Evolutionary conservation across 805 yeast genomes (phyloP).

Genomic region (Debaryomyces castellii): DNA sequence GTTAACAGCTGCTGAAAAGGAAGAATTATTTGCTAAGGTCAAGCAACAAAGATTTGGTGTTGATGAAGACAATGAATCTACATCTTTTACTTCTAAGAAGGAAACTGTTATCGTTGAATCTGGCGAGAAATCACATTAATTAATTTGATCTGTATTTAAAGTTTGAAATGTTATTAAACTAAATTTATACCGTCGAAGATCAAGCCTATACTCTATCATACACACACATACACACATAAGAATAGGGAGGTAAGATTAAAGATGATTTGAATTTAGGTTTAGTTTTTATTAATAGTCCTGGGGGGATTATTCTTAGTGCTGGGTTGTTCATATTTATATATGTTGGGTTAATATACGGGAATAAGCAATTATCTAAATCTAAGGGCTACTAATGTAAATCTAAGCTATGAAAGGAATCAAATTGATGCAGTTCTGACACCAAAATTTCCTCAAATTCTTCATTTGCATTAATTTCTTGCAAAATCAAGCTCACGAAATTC

Average conservation of each 20-base stretch:
- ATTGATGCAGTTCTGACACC: conserved; percentile 30
- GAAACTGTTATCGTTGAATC: conserved; percentile 3
- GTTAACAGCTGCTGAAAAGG: conserved; percentile 31
- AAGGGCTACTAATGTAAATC: background rate
- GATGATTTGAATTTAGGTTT: background rate
- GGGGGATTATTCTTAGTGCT: conserved; percentile 2
- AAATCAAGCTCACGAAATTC: conserved; percentile 30
- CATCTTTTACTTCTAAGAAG: conserved; percentile 3
- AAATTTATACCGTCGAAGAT: background rate
- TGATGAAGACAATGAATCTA: conserved; percentile 12
- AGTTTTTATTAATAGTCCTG: background rate
- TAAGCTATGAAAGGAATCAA: conserved; percentile 26
- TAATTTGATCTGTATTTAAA: background rate
- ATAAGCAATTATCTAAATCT: background rate
- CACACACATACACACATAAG: conserved; percentile 1
- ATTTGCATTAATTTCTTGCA: conserved; percentile 24
- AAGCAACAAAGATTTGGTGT: conserved; percentile 18
- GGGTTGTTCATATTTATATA: conserved; percentile 1
- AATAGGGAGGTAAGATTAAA: no score
- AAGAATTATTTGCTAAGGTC: conserved; percentile 34
- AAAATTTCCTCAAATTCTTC: conserved; percentile 23
- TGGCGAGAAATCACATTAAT: background rate
- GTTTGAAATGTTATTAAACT: background rate
- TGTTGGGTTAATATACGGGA: conserved; percentile 1
- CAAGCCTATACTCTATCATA: background rate